A percentile compares a stretch with the other conserved stretches of the same genome.
phyloP scores from a whole-genome alignment of 768 basidiomycete species.

The Kwoniella botswanensis region DNA sequence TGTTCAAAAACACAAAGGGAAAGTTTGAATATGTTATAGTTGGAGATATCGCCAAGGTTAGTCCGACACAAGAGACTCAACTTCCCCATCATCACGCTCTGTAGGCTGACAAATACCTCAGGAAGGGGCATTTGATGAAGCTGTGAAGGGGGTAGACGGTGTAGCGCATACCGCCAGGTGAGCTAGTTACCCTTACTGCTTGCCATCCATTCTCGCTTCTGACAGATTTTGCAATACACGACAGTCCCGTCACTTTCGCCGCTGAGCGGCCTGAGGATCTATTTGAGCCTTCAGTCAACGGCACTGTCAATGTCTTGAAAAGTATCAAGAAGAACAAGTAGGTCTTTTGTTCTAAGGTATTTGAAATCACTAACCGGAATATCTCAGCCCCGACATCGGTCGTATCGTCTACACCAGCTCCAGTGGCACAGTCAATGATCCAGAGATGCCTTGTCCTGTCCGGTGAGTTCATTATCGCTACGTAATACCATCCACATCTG shows the following conservation, averaged over 20 bases:
- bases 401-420: slow-evolving; percentile 61
- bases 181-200: neutral
- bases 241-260: slow-evolving; percentile 36
- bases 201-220: neutral
- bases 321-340: slow-evolving; percentile 65
- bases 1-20: slow-evolving; percentile 63
- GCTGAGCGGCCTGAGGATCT: slow-evolving; percentile 60
- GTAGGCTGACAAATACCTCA: slow-evolving; percentile 6
- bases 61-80: slow-evolving; percentile 17
- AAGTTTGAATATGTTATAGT: slow-evolving; percentile 71
- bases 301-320: slow-evolving; percentile 69
- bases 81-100: neutral
- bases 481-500: neutral
- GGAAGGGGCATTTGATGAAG: slow-evolving; percentile 74
- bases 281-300: slow-evolving; percentile 73
- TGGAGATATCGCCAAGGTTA: slow-evolving; percentile 68
- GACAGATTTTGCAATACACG: neutral
- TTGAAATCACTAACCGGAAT: neutral
- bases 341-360: slow-evolving; percentile 3
- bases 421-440: slow-evolving; percentile 2
- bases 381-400: slow-evolving; percentile 62
- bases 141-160: slow-evolving; percentile 74
- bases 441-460: slow-evolving; percentile 7
- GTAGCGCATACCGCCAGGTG: slow-evolving; percentile 59
- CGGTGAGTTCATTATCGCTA: neutral